phyloP scores from a whole-genome alignment of 2,329 filamentous ascomycete genomes.

The Fusarium secorum region DNA sequence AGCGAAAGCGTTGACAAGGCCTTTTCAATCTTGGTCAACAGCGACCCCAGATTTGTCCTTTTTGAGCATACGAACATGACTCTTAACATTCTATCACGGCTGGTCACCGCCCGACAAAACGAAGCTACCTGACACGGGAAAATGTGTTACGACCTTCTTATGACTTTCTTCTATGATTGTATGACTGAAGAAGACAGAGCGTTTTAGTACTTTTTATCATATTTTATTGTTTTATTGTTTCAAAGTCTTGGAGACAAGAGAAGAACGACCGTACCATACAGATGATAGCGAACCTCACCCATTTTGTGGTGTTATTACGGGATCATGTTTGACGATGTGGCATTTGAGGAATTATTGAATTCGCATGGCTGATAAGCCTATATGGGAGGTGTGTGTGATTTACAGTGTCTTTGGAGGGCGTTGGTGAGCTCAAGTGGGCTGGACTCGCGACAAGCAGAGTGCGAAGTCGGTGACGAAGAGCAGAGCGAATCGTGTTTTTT shows the following conservation, averaged over 20 bases:
- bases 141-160: constrained; percentile 50
- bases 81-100: constrained; percentile 45
- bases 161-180: constrained; percentile 52
- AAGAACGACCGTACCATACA: constrained; percentile 36
- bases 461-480: constrained; percentile 30
- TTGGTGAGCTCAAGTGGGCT: constrained; percentile 45
- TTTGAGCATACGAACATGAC: constrained; percentile 39
- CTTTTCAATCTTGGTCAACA: constrained; percentile 45
- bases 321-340: constrained; percentile 45
- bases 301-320: constrained; percentile 40
- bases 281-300: constrained; percentile 36
- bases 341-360: constrained; percentile 42
- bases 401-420: constrained; percentile 36
- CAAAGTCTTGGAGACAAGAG: constrained; percentile 20
- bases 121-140: constrained; percentile 45
- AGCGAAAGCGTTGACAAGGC: constrained; percentile 57
- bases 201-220: constrained; percentile 41
- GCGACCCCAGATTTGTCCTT: constrained; percentile 39
- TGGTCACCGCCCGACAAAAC: constrained; percentile 47
- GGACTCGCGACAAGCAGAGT: constrained; percentile 34
- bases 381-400: constrained; percentile 40
- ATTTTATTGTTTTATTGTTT: constrained; percentile 35
- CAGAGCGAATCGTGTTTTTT: constrained; percentile 38
- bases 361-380: constrained; percentile 41
- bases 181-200: constrained; percentile 53